Evolutionary conservation across 768 basidiomycete genomes (phyloP).

Genomic region (Lepiota brunneoincarnata): DNA sequence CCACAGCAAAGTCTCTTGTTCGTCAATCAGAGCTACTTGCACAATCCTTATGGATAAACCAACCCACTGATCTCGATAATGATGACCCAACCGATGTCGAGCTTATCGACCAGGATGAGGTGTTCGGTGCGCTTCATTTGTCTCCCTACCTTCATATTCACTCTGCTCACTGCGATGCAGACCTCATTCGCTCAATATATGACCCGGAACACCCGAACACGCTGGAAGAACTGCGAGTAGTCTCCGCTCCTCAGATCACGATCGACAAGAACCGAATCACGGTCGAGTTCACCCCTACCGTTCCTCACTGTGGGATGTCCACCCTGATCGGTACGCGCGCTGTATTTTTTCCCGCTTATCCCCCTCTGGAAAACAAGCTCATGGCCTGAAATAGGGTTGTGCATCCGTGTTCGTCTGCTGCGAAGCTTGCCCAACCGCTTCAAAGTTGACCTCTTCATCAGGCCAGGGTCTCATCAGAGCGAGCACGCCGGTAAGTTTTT

Average conservation of each 20-base stretch:
- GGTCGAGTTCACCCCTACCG: conserved; percentile 96
- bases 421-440: conserved; percentile 89
- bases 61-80: conserved; percentile 38
- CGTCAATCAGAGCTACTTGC: conserved; percentile 38
- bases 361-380: neutral
- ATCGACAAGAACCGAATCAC: conserved; percentile 60
- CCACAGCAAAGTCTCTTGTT: conserved; percentile 43
- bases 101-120: conserved; percentile 87
- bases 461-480: conserved; percentile 95
- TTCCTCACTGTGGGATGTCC: conserved; percentile 97
- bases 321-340: conserved; percentile 89
- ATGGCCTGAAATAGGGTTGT: conserved; percentile 62
- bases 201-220: conserved; percentile 96
- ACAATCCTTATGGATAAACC: conserved; percentile 64
- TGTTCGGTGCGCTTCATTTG: conserved; percentile 73
- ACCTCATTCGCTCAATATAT: conserved; percentile 86
- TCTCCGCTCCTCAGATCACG: conserved; percentile 82
- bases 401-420: conserved; percentile 88
- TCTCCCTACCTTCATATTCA: neutral
- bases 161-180: conserved; percentile 35
- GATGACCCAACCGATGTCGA: conserved; percentile 58
- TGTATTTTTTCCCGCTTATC: conserved; percentile 3
- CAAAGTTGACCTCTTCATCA: conserved; percentile 91
- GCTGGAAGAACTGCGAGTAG: conserved; percentile 93
- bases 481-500: conserved; percentile 77